Percentiles rank a stretch among this genome's conserved stretches.
These are phyloP conservation scores for Gossypium herbaceum DNA, from an alignment of 345 rosid genomes.

Conservation along the genomic window DNA sequence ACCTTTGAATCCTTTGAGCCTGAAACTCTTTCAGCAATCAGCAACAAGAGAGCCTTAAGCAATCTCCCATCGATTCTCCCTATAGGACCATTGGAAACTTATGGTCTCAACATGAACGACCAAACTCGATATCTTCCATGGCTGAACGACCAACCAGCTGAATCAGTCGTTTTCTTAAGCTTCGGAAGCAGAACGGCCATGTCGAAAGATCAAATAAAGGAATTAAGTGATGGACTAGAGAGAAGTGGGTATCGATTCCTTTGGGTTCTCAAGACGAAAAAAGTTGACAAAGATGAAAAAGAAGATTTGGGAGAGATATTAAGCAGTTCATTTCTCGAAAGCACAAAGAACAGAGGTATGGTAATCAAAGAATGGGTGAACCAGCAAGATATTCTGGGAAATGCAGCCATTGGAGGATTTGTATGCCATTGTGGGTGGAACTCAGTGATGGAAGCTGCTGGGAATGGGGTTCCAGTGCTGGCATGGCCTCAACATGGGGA, in stretches of 20 bases:
- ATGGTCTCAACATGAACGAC: slow-evolving; percentile 20
- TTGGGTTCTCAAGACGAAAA: slow-evolving; percentile 37
- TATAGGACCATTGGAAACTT: slow-evolving; percentile 35
- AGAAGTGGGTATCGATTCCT: slow-evolving; percentile 30
- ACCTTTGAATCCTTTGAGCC: slow-evolving; percentile 35
- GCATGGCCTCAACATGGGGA: slow-evolving; percentile 50
- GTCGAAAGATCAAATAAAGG: slow-evolving; percentile 37
- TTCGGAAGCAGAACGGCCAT: slow-evolving; percentile 51
- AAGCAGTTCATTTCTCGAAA: slow-evolving; percentile 27
- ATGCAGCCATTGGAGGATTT: slow-evolving; percentile 37
- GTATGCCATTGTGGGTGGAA: slow-evolving; percentile 42
- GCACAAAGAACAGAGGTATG: slow-evolving; percentile 25
- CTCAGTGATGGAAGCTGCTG: slow-evolving; percentile 43
- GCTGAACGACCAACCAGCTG: slow-evolving; percentile 35
- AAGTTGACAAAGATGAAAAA: slow-evolving; percentile 37
- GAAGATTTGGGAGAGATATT: slow-evolving; percentile 27
- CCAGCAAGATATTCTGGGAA: slow-evolving; percentile 34
- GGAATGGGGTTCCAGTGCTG: slow-evolving; percentile 36
- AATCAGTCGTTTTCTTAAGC: slow-evolving; percentile 41
- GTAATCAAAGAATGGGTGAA: slow-evolving; percentile 39
- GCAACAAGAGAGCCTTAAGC: slow-evolving; percentile 10
- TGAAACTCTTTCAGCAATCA: slow-evolving; percentile 23
- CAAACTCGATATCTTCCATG: slow-evolving; percentile 18
- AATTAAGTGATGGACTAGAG: slow-evolving; percentile 39
- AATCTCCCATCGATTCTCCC: slow-evolving; percentile 30